Conservation (phyloP, 768 basidiomycete genomes). For the Bullera alba region DNA sequence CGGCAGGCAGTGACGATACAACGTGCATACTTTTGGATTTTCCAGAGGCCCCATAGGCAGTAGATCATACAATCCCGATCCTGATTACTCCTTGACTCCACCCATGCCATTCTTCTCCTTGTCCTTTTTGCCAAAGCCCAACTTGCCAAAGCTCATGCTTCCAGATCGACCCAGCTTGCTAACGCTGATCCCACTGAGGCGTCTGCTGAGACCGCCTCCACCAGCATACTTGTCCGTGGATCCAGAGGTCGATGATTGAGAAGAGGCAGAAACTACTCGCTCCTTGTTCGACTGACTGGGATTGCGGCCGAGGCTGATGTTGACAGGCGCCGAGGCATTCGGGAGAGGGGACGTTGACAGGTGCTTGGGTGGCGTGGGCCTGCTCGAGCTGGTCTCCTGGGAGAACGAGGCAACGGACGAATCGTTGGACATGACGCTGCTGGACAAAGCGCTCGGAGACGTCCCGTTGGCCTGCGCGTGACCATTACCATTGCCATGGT, state of each 20-base stretch:
- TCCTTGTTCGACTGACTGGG: not conserved
- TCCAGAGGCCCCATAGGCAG: too few relatives aligned
- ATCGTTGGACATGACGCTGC: not conserved
- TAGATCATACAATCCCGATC: not conserved
- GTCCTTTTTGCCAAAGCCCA: constrained; percentile 38
- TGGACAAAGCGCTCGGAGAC: not conserved
- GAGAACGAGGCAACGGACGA: not conserved
- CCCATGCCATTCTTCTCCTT: constrained; percentile 16
- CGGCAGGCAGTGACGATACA: constrained; percentile 49
- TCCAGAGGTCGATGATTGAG: not conserved
- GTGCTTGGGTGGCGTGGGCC: not conserved
- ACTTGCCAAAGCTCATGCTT: constrained; percentile 31
- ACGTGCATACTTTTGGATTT: not conserved
- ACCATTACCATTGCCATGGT: too few relatives aligned
- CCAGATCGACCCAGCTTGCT: constrained; percentile 28
- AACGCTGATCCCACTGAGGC: constrained; percentile 21
- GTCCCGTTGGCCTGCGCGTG: not conserved
- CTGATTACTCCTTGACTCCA: not conserved
- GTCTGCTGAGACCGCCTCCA: constrained; percentile 22
- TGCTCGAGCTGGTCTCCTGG: not conserved
- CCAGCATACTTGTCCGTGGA: constrained; percentile 13
- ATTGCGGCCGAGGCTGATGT: not conserved
- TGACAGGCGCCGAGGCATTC: too few relatives aligned
- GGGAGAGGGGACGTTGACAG: too few relatives aligned
- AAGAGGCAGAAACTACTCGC: not conserved